Base-by-base conservation (phyloP, 176 grass and related monocot genomes). In the Musa itinerans region DNA sequence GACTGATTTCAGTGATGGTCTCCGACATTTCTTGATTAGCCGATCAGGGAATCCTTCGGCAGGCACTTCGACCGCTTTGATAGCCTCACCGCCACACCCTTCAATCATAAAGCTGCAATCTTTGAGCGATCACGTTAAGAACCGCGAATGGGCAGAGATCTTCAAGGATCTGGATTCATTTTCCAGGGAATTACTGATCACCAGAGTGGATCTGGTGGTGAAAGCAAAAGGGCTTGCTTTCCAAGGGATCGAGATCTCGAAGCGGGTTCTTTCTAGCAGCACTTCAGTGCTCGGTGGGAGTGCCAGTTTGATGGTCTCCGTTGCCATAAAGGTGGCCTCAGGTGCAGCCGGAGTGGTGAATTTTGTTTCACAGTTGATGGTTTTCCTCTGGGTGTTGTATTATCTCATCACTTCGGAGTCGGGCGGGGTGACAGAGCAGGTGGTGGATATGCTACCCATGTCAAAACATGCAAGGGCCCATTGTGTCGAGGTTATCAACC, bases 341-440 rank as follows among this genome's bases (percentile, higher is more conserved):
- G 96, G 96, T 81, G 96, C 96, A 0, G 96, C 86, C 16, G 89
- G 94, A 80, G 86, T 99, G 62, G 76, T 89, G 1, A 95, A 99
- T 80, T 99, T 99, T 10, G 65, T 99, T 55, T 99, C 96, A 0
- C 84, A 99, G 29, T 78, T 99, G 54, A 99, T 82, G 84, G 96
- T 99, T 25, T 99, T 99, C 85, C 66, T 99, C 72, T 99, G 88
- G 88, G 84, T 99, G 10, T 72, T 99, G 52, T 99, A 99, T 72
- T 99, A 94, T 59, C 78, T 99, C 61, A 94, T 94, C 82, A 99
- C 96, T 8, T 85, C 88, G 2, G 96, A 94, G 56, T 88, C 84
- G 12, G 83, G 90, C 2, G 96, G 96, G 10, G 96, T 86, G 56
- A 99, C 96, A 10, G 86, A 99, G 81, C 91, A 94, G 73, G 89